Conservation (phyloP, 352 stramenopile genomes). For the Phytophthora podocarpi region DNA sequence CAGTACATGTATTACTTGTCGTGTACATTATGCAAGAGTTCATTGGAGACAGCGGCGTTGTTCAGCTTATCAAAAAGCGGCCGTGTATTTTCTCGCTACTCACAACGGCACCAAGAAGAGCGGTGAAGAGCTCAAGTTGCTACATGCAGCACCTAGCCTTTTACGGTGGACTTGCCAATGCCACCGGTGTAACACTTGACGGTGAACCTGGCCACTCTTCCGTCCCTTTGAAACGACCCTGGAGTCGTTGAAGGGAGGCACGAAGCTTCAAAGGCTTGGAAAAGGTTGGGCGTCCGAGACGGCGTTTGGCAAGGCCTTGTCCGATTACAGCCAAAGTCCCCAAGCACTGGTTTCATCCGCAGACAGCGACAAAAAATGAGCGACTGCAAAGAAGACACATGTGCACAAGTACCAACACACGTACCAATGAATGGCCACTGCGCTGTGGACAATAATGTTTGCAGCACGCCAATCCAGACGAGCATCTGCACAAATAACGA, state of each 20-base stretch:
- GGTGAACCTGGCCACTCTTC: slow-evolving; percentile 70
- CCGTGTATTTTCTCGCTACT: too few species aligned
- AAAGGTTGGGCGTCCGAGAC: slow-evolving; percentile 67
- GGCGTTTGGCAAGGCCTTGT: slow-evolving; percentile 60
- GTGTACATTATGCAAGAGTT: too few species aligned
- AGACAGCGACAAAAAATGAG: slow-evolving; percentile 10
- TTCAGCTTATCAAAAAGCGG: too few species aligned
- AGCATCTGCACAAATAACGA: slow-evolving; percentile 43
- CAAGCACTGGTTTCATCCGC: slow-evolving; percentile 50
- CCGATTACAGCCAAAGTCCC: slow-evolving; percentile 68
- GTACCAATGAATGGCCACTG: slow-evolving; percentile 67
- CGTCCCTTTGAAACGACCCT: slow-evolving; percentile 64
- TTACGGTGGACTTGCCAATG: slow-evolving; percentile 18
- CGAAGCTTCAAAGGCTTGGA: slow-evolving; percentile 66
- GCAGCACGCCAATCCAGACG: slow-evolving; percentile 51
- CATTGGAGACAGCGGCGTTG: too few species aligned
- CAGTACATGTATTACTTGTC: too few species aligned
- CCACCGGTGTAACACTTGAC: slow-evolving; percentile 8
- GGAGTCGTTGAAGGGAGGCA: slow-evolving; percentile 70
- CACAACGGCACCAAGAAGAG: not conserved
- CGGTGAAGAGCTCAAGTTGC: not conserved
- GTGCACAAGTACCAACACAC: slow-evolving; percentile 12
- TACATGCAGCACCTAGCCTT: not conserved
- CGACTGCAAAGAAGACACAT: not conserved
- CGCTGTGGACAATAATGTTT: slow-evolving; percentile 74